Percentiles rank a stretch among this genome's conserved stretches.
Conservation (phyloP, 805 yeast genomes). For the Ogataea methanolica region DNA sequence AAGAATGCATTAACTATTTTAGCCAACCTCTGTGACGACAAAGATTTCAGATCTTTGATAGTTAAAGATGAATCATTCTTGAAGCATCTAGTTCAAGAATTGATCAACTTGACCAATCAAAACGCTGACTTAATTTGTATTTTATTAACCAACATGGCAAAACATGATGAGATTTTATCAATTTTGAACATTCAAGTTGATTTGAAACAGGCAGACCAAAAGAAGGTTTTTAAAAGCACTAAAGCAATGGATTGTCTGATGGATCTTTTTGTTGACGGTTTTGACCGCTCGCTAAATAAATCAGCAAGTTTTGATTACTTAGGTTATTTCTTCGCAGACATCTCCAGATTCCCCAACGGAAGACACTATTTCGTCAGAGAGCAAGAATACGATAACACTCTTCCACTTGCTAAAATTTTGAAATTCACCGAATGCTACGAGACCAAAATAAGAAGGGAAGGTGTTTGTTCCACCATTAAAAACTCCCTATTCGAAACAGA, state of each 20-base stretch:
- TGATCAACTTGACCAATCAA: slow-evolving; percentile 51
- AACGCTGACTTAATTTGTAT: slow-evolving; percentile 83
- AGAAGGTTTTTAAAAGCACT: slow-evolving; percentile 48
- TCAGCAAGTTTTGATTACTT: slow-evolving; percentile 77
- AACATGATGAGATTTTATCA: slow-evolving; percentile 57
- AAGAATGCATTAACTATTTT: slow-evolving; percentile 72
- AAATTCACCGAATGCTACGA: slow-evolving; percentile 82
- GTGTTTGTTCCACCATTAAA: slow-evolving; percentile 89
- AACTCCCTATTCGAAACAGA: slow-evolving; percentile 80
- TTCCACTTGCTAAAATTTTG: slow-evolving; percentile 75
- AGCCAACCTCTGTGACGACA: slow-evolving; percentile 77
- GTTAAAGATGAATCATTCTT: slow-evolving; percentile 59
- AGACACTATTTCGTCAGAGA: slow-evolving; percentile 70
- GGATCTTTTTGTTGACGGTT: slow-evolving; percentile 87
- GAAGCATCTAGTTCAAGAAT: slow-evolving; percentile 42
- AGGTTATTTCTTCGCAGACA: slow-evolving; percentile 84
- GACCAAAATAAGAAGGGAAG: slow-evolving; percentile 77
- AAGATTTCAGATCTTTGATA: slow-evolving; percentile 55
- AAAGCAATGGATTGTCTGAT: slow-evolving; percentile 72
- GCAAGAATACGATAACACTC: slow-evolving; percentile 69
- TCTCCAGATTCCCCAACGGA: slow-evolving; percentile 72
- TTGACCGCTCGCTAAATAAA: slow-evolving; percentile 64
- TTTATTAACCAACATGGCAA: slow-evolving; percentile 79
- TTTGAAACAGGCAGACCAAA: slow-evolving; percentile 32
- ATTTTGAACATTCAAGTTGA: slow-evolving; percentile 39